Evolutionary conservation across 306 rosid genomes (phyloP).

Genomic region (Abrus pulchellus): DNA sequence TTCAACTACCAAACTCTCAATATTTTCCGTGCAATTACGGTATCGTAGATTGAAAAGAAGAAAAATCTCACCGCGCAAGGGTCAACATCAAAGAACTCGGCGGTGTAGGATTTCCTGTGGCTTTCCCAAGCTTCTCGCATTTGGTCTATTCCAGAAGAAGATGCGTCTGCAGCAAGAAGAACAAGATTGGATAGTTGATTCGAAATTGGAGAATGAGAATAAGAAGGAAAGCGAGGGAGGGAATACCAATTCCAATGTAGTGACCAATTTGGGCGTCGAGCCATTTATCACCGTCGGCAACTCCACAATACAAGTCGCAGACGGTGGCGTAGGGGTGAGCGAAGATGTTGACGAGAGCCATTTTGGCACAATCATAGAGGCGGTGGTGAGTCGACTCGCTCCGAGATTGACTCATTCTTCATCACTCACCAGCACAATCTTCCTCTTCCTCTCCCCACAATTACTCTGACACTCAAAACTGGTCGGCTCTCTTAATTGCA

Average conservation of each 20-base stretch:
- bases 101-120: conserved; percentile 67
- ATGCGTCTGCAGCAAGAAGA: conserved; percentile 60
- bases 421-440: background rate
- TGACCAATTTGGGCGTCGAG: conserved; percentile 83
- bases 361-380: conserved; percentile 80
- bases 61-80: conserved; percentile 71
- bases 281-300: conserved; percentile 75
- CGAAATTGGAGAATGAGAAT: too few species aligned
- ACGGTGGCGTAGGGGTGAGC: conserved; percentile 87
- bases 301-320: conserved; percentile 90
- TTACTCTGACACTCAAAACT: too few species aligned
- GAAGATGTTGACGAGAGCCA: conserved; percentile 82
- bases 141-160: conserved; percentile 74
- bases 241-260: conserved; percentile 88
- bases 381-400: conserved; percentile 77
- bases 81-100: conserved; percentile 81
- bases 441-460: background rate
- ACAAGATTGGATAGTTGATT: background rate
- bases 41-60: background rate
- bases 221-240: background rate
- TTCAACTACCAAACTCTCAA: background rate
- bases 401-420: conserved; percentile 68
- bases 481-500: too few species aligned
- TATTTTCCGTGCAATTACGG: background rate
- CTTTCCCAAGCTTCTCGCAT: conserved; percentile 84